Evolutionary conservation across 495 filamentous ascomycete species (phyloP).

Genomic region (Penicillium manginii): DNA sequence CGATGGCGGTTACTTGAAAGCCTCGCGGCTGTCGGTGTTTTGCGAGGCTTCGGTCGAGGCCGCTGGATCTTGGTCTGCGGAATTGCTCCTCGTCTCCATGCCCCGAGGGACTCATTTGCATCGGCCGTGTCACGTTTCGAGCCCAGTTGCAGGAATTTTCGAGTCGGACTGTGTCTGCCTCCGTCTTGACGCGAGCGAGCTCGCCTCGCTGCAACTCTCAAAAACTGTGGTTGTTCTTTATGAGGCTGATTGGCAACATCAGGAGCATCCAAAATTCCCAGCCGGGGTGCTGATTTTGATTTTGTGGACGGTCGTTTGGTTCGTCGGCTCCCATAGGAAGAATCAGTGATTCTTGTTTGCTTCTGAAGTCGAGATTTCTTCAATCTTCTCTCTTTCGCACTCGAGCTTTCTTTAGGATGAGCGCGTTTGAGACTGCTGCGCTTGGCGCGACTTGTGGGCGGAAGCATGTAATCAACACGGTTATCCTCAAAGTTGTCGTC

Average conservation of each 20-base stretch:
- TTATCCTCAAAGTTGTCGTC: slow-evolving; percentile 60
- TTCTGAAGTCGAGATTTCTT: slow-evolving; percentile 36
- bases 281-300: slow-evolving; percentile 40
- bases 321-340: slow-evolving; percentile 34
- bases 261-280: slow-evolving; percentile 76
- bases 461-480: slow-evolving; percentile 60
- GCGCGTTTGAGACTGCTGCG: slow-evolving; percentile 48
- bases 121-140: slow-evolving; percentile 76
- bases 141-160: slow-evolving; percentile 73
- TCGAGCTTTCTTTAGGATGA: slow-evolving; percentile 19
- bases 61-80: slow-evolving; percentile 42
- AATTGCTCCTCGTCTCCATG: slow-evolving; percentile 79
- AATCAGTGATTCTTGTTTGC: slow-evolving; percentile 39
- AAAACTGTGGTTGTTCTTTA: slow-evolving; percentile 64
- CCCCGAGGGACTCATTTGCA: slow-evolving; percentile 63
- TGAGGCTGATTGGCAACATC: slow-evolving; percentile 38
- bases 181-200: slow-evolving; percentile 62
- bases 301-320: slow-evolving; percentile 26
- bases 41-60: slow-evolving; percentile 23
- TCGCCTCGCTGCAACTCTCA: slow-evolving; percentile 75
- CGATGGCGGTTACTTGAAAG: slow-evolving; percentile 23
- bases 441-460: slow-evolving; percentile 33
- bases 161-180: slow-evolving; percentile 74
- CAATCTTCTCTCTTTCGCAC: slow-evolving; percentile 18
- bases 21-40: slow-evolving; percentile 25